These are phyloP conservation scores for Articulospora tetracladia DNA, from an alignment of 495 filamentous ascomycete genomes.

Conservation along the genomic window DNA sequence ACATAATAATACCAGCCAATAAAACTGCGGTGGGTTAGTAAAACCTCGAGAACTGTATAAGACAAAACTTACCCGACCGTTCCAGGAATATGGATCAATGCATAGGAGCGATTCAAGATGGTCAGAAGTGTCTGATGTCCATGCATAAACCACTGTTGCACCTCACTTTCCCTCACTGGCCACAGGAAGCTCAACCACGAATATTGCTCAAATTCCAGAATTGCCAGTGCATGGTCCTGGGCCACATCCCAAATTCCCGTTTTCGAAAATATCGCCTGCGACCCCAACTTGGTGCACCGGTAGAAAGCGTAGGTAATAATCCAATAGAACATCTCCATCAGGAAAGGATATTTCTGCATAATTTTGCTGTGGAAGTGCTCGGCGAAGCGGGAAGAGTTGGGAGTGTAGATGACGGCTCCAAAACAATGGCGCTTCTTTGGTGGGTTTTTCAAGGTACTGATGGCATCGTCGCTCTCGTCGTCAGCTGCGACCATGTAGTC, in stretches of 20 bases:
- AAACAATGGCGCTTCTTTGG: slow-evolving; percentile 44
- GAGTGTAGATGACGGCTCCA: slow-evolving; percentile 44
- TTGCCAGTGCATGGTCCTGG: slow-evolving; percentile 55
- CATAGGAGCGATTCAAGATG: slow-evolving; percentile 58
- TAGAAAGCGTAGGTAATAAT: slow-evolving; percentile 61
- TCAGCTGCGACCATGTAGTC: slow-evolving; percentile 24
- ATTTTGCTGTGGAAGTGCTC: slow-evolving; percentile 55
- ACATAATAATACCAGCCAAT: slow-evolving; percentile 65
- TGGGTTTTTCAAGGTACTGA: slow-evolving; percentile 33
- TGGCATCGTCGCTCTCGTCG: slow-evolving; percentile 14
- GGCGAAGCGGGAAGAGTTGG: slow-evolving; percentile 55
- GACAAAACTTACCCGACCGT: slow-evolving; percentile 52
- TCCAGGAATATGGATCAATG: slow-evolving; percentile 63
- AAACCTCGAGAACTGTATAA: not conserved
- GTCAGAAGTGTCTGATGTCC: slow-evolving; percentile 51
- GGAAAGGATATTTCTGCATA: slow-evolving; percentile 60
- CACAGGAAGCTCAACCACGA: slow-evolving; percentile 50
- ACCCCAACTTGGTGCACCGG: slow-evolving; percentile 34
- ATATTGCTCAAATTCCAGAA: slow-evolving; percentile 60
- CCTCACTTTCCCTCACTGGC: slow-evolving; percentile 47
- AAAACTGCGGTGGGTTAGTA: slow-evolving; percentile 39
- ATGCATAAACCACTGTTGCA: slow-evolving; percentile 59
- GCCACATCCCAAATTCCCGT: slow-evolving; percentile 64
- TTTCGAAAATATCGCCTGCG: slow-evolving; percentile 56
- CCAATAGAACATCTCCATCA: slow-evolving; percentile 73